These are phyloP conservation scores for Neoascochyta sp. DNA, from an alignment of 2,329 filamentous ascomycete genomes.

Conservation along the genomic window DNA sequence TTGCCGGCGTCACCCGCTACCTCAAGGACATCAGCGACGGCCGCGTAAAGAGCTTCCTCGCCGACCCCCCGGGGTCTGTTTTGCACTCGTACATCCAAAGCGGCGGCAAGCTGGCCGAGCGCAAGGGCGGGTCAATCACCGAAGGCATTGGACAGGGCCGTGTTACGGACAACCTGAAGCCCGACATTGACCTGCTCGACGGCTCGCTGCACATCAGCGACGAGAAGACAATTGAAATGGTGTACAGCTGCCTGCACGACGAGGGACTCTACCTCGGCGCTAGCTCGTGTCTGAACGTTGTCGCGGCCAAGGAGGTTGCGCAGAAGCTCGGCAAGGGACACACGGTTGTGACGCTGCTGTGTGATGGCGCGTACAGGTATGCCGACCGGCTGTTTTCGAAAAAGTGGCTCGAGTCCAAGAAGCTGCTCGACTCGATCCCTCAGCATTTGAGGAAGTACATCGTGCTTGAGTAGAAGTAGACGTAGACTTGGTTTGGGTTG, in stretches of 20 bases:
- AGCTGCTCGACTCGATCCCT: slow-evolving; percentile 74
- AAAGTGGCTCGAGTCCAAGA: slow-evolving; percentile 87
- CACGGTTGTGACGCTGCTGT: slow-evolving; percentile 89
- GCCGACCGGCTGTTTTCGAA: slow-evolving; percentile 88
- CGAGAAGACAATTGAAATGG: slow-evolving; percentile 95
- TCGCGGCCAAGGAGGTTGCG: slow-evolving; percentile 89
- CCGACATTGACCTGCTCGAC: slow-evolving; percentile 80
- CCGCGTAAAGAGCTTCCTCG: slow-evolving; percentile 79
- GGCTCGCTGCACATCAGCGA: slow-evolving; percentile 81
- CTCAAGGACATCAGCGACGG: slow-evolving; percentile 79
- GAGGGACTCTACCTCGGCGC: slow-evolving; percentile 94
- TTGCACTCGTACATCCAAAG: slow-evolving; percentile 88
- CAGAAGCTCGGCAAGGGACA: slow-evolving; percentile 83
- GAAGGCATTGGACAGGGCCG: slow-evolving; percentile 97
- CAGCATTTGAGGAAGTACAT: slow-evolving; percentile 89
- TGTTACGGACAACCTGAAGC: slow-evolving; percentile 88
- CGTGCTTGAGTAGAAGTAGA: slow-evolving; percentile 64
- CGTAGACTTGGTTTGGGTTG: no score
- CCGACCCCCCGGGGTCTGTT: slow-evolving; percentile 90
- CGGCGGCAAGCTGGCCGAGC: slow-evolving; percentile 77
- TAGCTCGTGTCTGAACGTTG: slow-evolving; percentile 90
- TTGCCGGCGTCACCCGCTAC: slow-evolving; percentile 84
- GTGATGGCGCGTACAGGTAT: slow-evolving; percentile 96
- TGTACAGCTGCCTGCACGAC: slow-evolving; percentile 92
- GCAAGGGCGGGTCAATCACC: slow-evolving; percentile 83